Evolutionary conservation across 139 green algal species (phyloP).

Genomic region (Nannochloris sp.): DNA sequence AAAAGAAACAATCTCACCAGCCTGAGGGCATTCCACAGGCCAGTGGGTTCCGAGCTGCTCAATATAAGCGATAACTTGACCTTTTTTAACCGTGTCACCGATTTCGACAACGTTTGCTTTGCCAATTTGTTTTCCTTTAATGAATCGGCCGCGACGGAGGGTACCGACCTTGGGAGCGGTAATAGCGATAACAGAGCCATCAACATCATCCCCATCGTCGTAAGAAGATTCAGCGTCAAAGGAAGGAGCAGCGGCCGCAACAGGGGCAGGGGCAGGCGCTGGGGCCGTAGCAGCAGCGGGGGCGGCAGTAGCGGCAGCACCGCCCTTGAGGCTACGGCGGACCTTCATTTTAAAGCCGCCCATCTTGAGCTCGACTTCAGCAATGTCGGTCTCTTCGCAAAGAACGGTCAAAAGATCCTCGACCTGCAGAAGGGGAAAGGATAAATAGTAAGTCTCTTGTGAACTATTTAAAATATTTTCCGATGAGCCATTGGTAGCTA

Average conservation of each 20-base stretch:
- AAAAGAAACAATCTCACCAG: conserved; percentile 72
- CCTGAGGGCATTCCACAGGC: conserved; percentile 71
- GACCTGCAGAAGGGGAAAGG: conserved; percentile 69
- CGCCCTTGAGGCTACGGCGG: conserved; percentile 37
- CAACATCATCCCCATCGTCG: conserved; percentile 27
- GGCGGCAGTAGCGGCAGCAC: background rate
- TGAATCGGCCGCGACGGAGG: conserved; percentile 67
- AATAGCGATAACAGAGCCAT: conserved; percentile 57
- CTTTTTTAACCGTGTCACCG: conserved; percentile 78
- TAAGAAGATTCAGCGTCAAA: conserved; percentile 19
- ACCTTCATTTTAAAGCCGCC: conserved; percentile 67
- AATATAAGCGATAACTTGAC: conserved; percentile 74
- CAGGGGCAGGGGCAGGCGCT: conserved; percentile 2
- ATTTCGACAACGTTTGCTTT: conserved; percentile 63
- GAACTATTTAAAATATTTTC: background rate
- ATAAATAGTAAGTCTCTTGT: background rate
- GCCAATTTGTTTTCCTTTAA: conserved; percentile 80
- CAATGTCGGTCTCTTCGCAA: conserved; percentile 76
- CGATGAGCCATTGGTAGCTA: background rate
- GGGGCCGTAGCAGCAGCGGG: conserved; percentile 2
- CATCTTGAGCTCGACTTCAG: conserved; percentile 77
- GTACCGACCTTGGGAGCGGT: conserved; percentile 64
- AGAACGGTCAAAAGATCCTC: conserved; percentile 58
- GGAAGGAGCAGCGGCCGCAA: conserved; percentile 5
- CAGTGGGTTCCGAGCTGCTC: conserved; percentile 93